Base-by-base conservation (phyloP, 805 yeast species). In the Torulaspora quercuum region DNA sequence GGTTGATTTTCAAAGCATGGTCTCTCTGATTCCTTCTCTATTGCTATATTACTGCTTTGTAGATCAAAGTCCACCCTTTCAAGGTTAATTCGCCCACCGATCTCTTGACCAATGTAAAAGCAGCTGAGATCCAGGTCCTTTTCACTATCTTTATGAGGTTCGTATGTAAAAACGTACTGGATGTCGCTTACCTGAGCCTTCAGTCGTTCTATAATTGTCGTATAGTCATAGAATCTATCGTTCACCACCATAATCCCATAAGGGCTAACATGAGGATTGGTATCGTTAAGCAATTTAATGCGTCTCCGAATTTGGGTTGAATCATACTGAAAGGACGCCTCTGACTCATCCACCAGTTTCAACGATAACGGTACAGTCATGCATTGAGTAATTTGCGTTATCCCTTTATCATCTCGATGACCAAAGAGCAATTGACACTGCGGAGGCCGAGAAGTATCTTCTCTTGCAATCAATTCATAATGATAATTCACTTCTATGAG, bases 371-470 rank as follows among this genome's bases (percentile, higher is more conserved):
- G 48, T 7, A 44, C 15, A 17, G 31, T 39, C 2, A 44, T 19
- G 6, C 41, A 29, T 14, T 35, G 33, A 14, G 12, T 17, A 3
- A 46, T 11, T 14, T 15, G 16, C 10, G 35, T 25, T 5, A 7
- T 33, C 6, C 29, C 26, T 12, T 21, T 18, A 2, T 22, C 22
- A 5, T 18, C 11, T 6, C 15, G 13, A 15, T 19, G 17, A 5
- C 55, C 53, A 14, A 50, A 24, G 7, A 52, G 37, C 7, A 48
- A 11, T 20, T 35, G 38, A 24, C 52, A 48, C 25, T 41, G 48
- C 4, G 53, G 44, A 2, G 37, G 28, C 7, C 35, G 39, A 4
- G 16, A 16, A 15, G 8, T 25, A 5, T 16, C 21, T 10, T 29
- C 31, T 9, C 19, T 10, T 4, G 29, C 6, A 10, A 26, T 25